Evolutionary conservation across 169 alveolate species (phyloP), one percentile per base, ranked within the genome.

Genomic region (Neospora caninum): DNA sequence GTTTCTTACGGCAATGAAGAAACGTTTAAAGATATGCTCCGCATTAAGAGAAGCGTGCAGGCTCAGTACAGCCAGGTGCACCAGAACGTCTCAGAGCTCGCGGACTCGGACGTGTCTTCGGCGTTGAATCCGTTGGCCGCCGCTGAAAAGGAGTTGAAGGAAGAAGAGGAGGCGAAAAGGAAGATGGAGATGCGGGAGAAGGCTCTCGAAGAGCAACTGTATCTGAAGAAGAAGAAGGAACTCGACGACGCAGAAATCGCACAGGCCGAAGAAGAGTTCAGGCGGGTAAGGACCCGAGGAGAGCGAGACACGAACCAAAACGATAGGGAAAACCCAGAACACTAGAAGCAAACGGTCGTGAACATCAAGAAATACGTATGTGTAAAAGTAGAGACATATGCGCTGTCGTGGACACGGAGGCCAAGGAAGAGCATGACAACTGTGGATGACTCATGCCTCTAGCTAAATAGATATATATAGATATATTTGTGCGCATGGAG

Each of bases 1-100:
- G 96, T 98, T 53, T 95, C 96, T 80, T 98, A 98, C 96, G 99
- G 99, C 43, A 98, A 98, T 93, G 98, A 96, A 88, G 99, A 98
- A 93, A 98, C 99, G 43, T 98, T 98, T 96, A 95, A 97, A 67
- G 99, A 98, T 69, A 98, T 97, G 98, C 94, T 91, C 0, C 84
- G 96, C 36, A 39, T 88, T 64, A 91, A 94, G 83, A 58, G 96
- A 73, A 64, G 93, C 93, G 93, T 93, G 39, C 39, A 80, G 43
- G 88, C 93, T 6, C 93, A 64, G 93, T 82, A 67, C 91, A 88
- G 89, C 84, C 95, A 93, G 42, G 94, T 89, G 10, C 96, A 94
- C 84, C 92, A 67, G 87, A 94, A 89, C 89, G 95, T 78, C 38
- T 53, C 93, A 29, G 96, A 94, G 67, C 88, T 93, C 0, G 64